Base-by-base conservation (phyloP, 345 rosid species). In the Murraya paniculata region DNA sequence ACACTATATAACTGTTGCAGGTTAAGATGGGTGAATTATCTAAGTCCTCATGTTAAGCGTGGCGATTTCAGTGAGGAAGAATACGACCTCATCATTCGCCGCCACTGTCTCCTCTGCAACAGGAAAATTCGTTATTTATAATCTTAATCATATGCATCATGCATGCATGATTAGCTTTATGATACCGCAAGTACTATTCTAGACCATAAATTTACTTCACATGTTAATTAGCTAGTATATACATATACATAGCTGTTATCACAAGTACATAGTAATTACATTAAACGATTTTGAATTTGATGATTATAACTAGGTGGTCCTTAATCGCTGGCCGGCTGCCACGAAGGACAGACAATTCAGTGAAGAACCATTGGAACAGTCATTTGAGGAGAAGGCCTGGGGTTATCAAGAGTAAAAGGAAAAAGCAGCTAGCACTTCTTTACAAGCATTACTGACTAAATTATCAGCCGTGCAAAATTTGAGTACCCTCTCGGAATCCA, bases 301-400 rank as follows among this genome's bases (percentile, higher is more conserved):
- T 48, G 36, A 33, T 68, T 5, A 27, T 53, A 19, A 33, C n/a
- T 4, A 61, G 86, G 85, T 85, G 84, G 90, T 85, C 90, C 21
- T 64, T 87, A 14, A 85, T 85, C 36, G 88, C 88, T 9, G 88
- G 90, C 28, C 82, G 88, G 25, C 80, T 87, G 68, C 88, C 88
- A 0, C 88, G 90, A 35, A 85, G 90, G 21, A 87, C 86, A 6
- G 90, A 87, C 70, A 87, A 85, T 77, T 86, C 84, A 77, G 89
- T 84, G 80, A 86, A 86, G 78, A 86, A 86, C 60, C 81, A 86
- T 28, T 86, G 89, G 89, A 84, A 87, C 83, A 70, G 85, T 74
- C 82, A 74, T 70, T 83, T 87, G 78, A 83, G 85, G 81, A 87
- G 79, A 77, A 80, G 39, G 57, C 74, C 68, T 45, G 83, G 81